A percentile compares a stretch with the other conserved stretches of the same genome.
Evolutionary conservation across 345 rosid genomes (phyloP).

Genomic region (Iberis pinnata): DNA sequence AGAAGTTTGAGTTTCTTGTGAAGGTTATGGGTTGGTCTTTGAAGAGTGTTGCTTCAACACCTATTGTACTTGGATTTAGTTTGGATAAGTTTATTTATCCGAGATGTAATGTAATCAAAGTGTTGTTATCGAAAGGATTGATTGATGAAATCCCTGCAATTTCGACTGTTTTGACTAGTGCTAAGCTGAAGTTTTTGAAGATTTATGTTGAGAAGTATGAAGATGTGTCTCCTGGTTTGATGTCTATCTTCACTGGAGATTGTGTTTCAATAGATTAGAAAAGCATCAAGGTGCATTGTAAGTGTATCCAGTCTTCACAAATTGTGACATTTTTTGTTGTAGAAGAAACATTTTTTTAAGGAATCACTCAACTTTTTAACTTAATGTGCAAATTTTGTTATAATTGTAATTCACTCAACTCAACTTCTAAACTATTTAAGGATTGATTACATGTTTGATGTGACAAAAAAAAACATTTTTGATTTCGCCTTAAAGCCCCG

Average conservation of each 20-base stretch:
- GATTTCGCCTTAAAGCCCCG: too few relatives aligned
- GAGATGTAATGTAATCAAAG: constrained; percentile 29
- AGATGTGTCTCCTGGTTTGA: not conserved
- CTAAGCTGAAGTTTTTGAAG: constrained; percentile 13
- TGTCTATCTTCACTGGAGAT: constrained; percentile 11
- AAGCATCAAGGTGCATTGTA: not conserved
- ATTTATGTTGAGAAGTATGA: constrained; percentile 14
- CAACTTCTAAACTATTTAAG: too few relatives aligned
- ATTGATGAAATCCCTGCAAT: constrained; percentile 13
- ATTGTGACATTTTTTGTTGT: constrained; percentile 5
- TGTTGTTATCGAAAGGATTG: constrained; percentile 25
- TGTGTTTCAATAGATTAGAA: not conserved
- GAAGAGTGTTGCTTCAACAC: constrained; percentile 3
- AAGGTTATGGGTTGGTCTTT: constrained; percentile 37
- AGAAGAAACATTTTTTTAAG: not conserved
- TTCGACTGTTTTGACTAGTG: constrained; percentile 18
- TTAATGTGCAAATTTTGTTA: too few relatives aligned
- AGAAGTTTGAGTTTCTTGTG: constrained; percentile 33
- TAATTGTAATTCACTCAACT: too few relatives aligned
- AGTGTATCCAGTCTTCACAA: constrained; percentile 4
- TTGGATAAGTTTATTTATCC: constrained; percentile 35
- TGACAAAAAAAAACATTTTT: too few relatives aligned
- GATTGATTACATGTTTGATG: too few relatives aligned
- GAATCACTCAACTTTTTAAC: too few relatives aligned
- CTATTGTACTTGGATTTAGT: constrained; percentile 24